A percentile compares a stretch with the other conserved stretches of the same genome.
These are phyloP conservation scores for Coemansia sp. DNA, from an alignment of 192 early-diverging fungal species.

Conservation along the genomic window DNA sequence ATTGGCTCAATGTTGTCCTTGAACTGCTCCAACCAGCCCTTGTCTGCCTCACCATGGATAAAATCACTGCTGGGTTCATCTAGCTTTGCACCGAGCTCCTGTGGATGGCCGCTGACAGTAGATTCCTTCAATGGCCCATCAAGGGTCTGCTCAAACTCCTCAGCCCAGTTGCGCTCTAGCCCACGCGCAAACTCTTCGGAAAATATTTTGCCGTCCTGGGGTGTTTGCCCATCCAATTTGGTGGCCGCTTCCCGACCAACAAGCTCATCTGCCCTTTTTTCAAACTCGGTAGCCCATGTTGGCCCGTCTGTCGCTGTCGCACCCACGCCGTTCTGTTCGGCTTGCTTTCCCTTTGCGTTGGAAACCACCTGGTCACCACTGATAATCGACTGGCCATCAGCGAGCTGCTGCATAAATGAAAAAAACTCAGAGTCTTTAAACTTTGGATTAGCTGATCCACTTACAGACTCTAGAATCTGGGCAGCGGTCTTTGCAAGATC, in stretches of 20 bases:
- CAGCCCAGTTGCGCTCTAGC: slow-evolving; percentile 60
- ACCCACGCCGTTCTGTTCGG: slow-evolving; percentile 20
- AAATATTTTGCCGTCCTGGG: slow-evolving; percentile 55
- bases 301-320: slow-evolving; percentile 41
- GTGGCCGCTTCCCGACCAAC: slow-evolving; percentile 47
- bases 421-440: slow-evolving; percentile 91
- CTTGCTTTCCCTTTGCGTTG: slow-evolving; percentile 37
- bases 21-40: slow-evolving; percentile 69
- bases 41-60: slow-evolving; percentile 47
- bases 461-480: slow-evolving; percentile 75
- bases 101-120: slow-evolving; percentile 48
- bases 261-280: slow-evolving; percentile 57
- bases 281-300: slow-evolving; percentile 75
- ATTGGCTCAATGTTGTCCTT: slow-evolving; percentile 70
- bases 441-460: slow-evolving; percentile 82
- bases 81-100: slow-evolving; percentile 58
- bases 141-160: slow-evolving; percentile 60
- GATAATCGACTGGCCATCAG: slow-evolving; percentile 84
- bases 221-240: slow-evolving; percentile 22
- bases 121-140: slow-evolving; percentile 49
- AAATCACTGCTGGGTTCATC: slow-evolving; percentile 59
- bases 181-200: slow-evolving; percentile 60
- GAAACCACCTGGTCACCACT: slow-evolving; percentile 80
- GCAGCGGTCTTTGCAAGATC: slow-evolving; percentile 81
- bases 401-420: slow-evolving; percentile 88